A percentile compares a stretch with the other conserved stretches of the same genome.
phyloP scores from a whole-genome alignment of 441 rosid species.

The Eutrema salsugineum region DNA sequence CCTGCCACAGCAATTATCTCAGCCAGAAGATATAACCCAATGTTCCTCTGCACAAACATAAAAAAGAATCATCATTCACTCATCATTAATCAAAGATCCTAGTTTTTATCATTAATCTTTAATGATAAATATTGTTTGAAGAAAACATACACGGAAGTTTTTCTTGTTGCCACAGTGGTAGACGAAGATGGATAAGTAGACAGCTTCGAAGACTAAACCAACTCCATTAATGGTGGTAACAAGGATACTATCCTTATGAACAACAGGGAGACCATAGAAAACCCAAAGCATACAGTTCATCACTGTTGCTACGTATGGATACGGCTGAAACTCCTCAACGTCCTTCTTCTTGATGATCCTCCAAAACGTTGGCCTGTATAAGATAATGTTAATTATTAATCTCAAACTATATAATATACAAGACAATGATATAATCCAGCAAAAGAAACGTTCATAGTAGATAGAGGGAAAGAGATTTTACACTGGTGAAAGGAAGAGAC shows the following conservation, averaged over 20 bases:
- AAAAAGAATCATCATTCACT: background rate
- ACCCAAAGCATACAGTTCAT: conserved; percentile 75
- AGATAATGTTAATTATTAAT: background rate
- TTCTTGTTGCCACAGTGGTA: conserved; percentile 21
- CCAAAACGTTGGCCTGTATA: conserved; percentile 52
- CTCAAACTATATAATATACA: background rate
- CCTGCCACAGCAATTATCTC: conserved; percentile 28
- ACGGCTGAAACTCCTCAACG: conserved; percentile 63
- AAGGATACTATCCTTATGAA: conserved; percentile 59
- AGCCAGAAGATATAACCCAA: background rate
- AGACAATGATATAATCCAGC: background rate
- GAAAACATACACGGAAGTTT: conserved; percentile 42
- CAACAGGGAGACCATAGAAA: conserved; percentile 68
- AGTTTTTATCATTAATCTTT: too few relatives aligned
- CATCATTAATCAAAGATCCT: background rate
- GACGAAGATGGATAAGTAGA: conserved; percentile 42
- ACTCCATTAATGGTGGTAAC: conserved; percentile 57
- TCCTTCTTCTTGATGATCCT: conserved; percentile 51
- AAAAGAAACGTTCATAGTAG: background rate
- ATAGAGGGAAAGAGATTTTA: conserved; percentile 24
- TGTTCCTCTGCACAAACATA: conserved; percentile 17
- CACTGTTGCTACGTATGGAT: conserved; percentile 54
- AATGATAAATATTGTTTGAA: background rate
- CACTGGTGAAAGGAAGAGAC: conserved; percentile 64
- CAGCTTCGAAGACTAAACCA: conserved; percentile 49